Base-by-base conservation (phyloP, 352 stramenopile genomes). In the Aphanomyces cochlioides region DNA sequence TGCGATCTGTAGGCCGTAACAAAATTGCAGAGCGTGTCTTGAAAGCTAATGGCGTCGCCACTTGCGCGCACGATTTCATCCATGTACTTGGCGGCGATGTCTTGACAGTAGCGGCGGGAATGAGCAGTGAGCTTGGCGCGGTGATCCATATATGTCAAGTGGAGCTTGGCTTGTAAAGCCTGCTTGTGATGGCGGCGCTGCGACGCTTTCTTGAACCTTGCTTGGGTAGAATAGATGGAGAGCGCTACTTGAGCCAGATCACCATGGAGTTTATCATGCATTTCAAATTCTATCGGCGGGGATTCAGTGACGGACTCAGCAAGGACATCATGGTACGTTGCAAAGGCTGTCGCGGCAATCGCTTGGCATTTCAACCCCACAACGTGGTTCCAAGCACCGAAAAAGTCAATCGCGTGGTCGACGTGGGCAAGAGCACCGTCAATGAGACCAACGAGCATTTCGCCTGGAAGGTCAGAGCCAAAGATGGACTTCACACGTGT, bases 251-350 rank as follows among this genome's bases (percentile, higher is more conserved):
- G 78, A 60, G 66, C 76, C 38, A 95, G 79, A n/a, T 95, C 87
- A 21, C 82, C 77, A 56, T 95, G 84, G 21, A 95, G 77, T 68
- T 81, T 80, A 19, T 81, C 76, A 56, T 92, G 88, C 43, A 77
- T 75, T 4, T 79, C 73, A 43, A 92, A 69, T 45, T 92, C 83
- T 56, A 90, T 82, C 37, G 87, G 85, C 15, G 81, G 81, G 28
- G 61, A 41, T 56, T 93, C 85, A 8, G 74, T 64, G 15, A 85
- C 79, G 5, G 78, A 84, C 13, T 43, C 78, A 59, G 86, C 80
- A 6, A 93, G 80, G 63, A 84, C 92, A 69, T 95, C 87, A 21
- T 83, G 67, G 69, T 95, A 95, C 41, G 81, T 93, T 17, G 69
- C 76, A 17, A 90, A 65, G 5, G 84, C 87, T 56, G 92, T 84